A percentile compares a stretch with the other conserved stretches of the same genome.
Conservation (phyloP, 2,329 filamentous ascomycete species). For the Xylaria sp. region DNA sequence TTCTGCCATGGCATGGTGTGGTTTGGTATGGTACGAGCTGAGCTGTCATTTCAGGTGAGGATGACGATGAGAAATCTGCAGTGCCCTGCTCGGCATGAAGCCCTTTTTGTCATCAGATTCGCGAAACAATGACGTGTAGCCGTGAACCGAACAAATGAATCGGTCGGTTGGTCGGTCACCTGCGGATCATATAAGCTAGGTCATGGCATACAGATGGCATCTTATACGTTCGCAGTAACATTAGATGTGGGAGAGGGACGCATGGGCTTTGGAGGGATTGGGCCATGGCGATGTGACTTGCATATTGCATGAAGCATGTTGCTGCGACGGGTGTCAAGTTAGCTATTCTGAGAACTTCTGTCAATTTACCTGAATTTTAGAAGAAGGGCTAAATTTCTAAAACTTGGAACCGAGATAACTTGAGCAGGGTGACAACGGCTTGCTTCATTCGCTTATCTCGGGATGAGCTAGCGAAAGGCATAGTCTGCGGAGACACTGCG, state of each 20-base stretch:
- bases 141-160: slow-evolving; percentile 1
- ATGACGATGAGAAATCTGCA: background rate
- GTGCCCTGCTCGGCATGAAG: background rate
- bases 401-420: background rate
- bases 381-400: slow-evolving; percentile 1
- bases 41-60: slow-evolving; percentile 8
- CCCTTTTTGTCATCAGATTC: slow-evolving; percentile 14
- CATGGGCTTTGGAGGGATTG: slow-evolving; percentile 13
- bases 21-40: background rate
- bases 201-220: slow-evolving; percentile 9
- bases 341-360: slow-evolving; percentile 2
- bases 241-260: slow-evolving; percentile 9
- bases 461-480: slow-evolving; percentile 1
- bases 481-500: background rate
- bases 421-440: slow-evolving; percentile 1
- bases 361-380: background rate
- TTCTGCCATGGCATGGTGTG: background rate
- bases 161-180: slow-evolving; percentile 10
- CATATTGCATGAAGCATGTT: slow-evolving; percentile 20
- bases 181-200: slow-evolving; percentile 23
- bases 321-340: slow-evolving; percentile 4
- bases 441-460: slow-evolving; percentile 9
- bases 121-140: slow-evolving; percentile 22
- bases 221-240: slow-evolving; percentile 13
- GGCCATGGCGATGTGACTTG: slow-evolving; percentile 14